phyloP scores from a whole-genome alignment of 73 alveolate genomes.

The Uronychia binucleata region DNA sequence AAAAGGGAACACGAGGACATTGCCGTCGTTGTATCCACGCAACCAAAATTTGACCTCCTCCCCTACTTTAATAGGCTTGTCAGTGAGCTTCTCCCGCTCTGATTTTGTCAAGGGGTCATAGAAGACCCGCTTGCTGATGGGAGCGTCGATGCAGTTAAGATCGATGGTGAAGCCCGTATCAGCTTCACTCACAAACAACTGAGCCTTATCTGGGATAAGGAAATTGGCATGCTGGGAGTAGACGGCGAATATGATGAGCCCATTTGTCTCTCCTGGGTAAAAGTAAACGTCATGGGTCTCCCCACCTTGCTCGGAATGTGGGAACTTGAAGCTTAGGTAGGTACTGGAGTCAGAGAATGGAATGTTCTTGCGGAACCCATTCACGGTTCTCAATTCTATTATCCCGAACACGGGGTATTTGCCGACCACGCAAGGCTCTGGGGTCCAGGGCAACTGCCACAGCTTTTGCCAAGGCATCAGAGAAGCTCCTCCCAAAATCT shows the following conservation, averaged over 20 bases:
- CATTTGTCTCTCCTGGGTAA: background rate
- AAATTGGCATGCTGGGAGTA: background rate
- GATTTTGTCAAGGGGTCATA: background rate
- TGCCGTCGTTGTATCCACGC: background rate
- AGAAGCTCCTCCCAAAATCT: background rate
- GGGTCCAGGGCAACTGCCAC: background rate
- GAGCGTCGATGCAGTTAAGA: background rate
- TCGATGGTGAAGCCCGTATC: background rate
- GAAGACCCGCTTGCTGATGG: background rate
- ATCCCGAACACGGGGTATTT: background rate
- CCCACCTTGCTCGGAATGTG: background rate
- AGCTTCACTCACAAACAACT: background rate
- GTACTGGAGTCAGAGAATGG: background rate
- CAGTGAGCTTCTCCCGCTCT: background rate
- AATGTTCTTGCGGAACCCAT: background rate
- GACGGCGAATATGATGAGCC: background rate
- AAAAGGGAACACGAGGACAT: background rate
- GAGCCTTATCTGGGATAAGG: background rate
- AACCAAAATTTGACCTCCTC: background rate
- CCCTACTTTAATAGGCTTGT: background rate
- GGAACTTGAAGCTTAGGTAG: background rate
- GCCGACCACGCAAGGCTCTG: background rate
- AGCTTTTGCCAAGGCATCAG: background rate
- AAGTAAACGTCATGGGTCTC: background rate
- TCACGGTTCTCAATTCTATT: background rate